Evolutionary conservation across 148 eudicot genomes (phyloP).

Genomic region (Silene uniflora): DNA sequence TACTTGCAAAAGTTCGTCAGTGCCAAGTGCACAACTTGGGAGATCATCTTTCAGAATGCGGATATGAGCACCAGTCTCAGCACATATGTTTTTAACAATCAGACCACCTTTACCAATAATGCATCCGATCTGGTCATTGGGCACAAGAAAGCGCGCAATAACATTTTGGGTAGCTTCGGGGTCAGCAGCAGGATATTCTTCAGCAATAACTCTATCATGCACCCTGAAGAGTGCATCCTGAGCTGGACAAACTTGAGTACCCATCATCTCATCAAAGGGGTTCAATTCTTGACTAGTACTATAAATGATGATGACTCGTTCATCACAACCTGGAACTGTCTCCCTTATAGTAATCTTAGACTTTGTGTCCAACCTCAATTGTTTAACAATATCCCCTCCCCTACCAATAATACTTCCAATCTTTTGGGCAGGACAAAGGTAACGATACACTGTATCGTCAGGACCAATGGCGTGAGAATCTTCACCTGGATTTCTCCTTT

Average conservation of each 20-base stretch:
- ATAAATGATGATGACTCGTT: conserved; percentile 78
- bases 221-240: conserved; percentile 89
- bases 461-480: conserved; percentile 62
- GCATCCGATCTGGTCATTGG: conserved; percentile 97
- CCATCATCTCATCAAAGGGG: conserved; percentile 52
- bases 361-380: conserved; percentile 69
- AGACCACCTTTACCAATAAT: conserved; percentile 97
- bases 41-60: conserved; percentile 86
- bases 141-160: conserved; percentile 77
- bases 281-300: conserved; percentile 77
- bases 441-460: conserved; percentile 88
- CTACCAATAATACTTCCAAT: conserved; percentile 96
- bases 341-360: conserved; percentile 90
- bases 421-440: conserved; percentile 80
- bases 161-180: conserved; percentile 50
- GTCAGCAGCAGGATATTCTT: conserved; percentile 49
- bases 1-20: conserved; percentile 98
- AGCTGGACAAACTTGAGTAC: conserved; percentile 69
- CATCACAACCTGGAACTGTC: conserved; percentile 75
- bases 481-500: conserved; percentile 62
- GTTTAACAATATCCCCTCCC: conserved; percentile 97
- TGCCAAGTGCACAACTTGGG: conserved; percentile 81
- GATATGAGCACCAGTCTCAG: conserved; percentile 88
- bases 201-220: conserved; percentile 82
- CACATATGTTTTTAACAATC: conserved; percentile 74